Evolutionary conservation across 139 green algal species (phyloP).

Genomic region (Diplosphaera chodatii): DNA sequence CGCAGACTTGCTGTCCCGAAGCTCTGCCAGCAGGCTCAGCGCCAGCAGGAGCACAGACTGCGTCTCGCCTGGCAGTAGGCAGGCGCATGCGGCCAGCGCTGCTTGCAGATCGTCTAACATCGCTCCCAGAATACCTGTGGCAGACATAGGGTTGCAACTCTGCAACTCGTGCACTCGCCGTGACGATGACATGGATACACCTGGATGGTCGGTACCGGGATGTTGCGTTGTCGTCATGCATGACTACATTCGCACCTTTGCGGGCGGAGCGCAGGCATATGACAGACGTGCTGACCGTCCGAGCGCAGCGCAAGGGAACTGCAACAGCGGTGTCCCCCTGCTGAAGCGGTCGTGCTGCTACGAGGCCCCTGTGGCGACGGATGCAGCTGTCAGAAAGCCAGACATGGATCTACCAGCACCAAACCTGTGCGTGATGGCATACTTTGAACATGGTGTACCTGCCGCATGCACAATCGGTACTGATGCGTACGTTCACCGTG

Average conservation of each 20-base stretch:
- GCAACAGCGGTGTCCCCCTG: background rate
- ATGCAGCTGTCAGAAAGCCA: too few species aligned
- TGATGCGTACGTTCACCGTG: too few species aligned
- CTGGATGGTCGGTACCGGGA: too few species aligned
- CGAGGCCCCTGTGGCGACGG: background rate
- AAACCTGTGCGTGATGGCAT: too few species aligned
- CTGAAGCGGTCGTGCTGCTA: background rate
- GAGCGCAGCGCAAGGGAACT: background rate
- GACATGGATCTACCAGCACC: too few species aligned
- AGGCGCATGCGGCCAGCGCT: background rate
- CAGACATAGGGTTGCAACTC: too few species aligned
- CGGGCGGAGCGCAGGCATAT: background rate
- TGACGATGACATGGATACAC: too few species aligned
- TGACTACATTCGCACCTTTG: background rate
- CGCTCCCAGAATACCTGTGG: background rate
- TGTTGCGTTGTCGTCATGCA: too few species aligned
- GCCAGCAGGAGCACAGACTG: slow-evolving; percentile 2
- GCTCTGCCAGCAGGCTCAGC: slow-evolving; percentile 3
- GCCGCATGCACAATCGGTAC: too few species aligned
- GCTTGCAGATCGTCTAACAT: background rate
- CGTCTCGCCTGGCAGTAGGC: background rate
- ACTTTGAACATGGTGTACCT: too few species aligned
- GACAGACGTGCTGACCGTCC: background rate
- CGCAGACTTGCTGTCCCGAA: background rate
- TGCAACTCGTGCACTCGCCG: too few species aligned